phyloP scores from a whole-genome alignment of 257 asterid genomes.

The Solanum pennellii region DNA sequence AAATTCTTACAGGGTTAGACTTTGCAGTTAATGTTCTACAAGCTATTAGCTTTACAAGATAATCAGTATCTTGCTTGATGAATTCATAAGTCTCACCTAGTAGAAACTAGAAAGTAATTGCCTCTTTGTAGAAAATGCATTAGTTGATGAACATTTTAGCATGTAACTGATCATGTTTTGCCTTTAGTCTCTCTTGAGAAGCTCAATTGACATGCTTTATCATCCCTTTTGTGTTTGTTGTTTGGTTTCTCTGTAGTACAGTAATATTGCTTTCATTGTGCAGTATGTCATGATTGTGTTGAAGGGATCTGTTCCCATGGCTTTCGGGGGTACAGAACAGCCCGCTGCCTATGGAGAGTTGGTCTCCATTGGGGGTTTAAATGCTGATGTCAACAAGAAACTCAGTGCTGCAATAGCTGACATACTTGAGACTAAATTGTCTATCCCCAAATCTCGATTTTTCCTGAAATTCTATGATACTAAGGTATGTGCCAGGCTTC shows the following conservation, averaged over 20 bases:
- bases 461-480: slow-evolving; percentile 90
- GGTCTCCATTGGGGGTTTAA: slow-evolving; percentile 81
- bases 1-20: neutral
- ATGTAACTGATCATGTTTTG: neutral
- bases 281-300: slow-evolving; percentile 94
- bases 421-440: slow-evolving; percentile 68
- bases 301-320: slow-evolving; percentile 90
- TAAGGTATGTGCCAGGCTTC: slow-evolving; percentile 36
- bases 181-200: neutral
- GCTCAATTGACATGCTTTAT: neutral
- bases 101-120: neutral
- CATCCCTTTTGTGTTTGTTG: neutral
- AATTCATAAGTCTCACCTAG: neutral
- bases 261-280: neutral
- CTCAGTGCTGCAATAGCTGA: slow-evolving; percentile 76
- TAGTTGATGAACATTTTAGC: neutral
- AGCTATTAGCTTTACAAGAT: neutral
- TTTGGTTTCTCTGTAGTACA: neutral
- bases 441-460: slow-evolving; percentile 70
- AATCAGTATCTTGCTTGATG: neutral
- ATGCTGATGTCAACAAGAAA: slow-evolving; percentile 69
- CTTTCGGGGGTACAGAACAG: slow-evolving; percentile 89
- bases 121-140: neutral
- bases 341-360: slow-evolving; percentile 91
- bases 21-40: neutral